Evolutionary conservation across 345 rosid species (phyloP).

Genomic region (Ceriops zippeliana): DNA sequence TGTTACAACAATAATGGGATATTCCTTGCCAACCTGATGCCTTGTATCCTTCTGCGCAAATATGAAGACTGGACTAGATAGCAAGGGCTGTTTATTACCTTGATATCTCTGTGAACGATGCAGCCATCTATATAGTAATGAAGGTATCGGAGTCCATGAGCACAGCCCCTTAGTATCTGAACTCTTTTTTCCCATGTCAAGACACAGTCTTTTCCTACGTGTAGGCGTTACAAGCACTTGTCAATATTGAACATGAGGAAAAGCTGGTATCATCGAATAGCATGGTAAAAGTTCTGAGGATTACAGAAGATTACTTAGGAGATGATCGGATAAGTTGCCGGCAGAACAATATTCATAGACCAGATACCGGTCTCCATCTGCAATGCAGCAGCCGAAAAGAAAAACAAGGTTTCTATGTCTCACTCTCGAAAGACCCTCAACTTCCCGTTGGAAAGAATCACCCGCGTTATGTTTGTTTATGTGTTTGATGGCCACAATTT

Average conservation of each 20-base stretch:
- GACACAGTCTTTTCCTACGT: conserved; percentile 41
- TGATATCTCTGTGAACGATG: conserved; percentile 67
- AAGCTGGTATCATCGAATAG: neutral
- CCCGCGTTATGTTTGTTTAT: conserved; percentile 33
- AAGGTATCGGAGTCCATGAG: conserved; percentile 49
- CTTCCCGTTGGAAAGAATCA: conserved; percentile 51
- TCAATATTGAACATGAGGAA: neutral
- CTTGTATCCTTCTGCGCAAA: neutral
- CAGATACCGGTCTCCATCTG: conserved; percentile 50
- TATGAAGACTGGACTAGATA: neutral
- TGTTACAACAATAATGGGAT: neutral
- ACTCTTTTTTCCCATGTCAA: conserved; percentile 62
- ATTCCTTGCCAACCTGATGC: neutral
- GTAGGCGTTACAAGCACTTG: neutral
- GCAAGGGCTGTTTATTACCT: conserved; percentile 32
- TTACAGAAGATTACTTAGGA: conserved; percentile 43
- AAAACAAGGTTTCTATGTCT: conserved; percentile 61
- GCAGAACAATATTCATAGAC: conserved; percentile 56
- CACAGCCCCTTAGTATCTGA: conserved; percentile 52
- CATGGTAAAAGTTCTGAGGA: neutral
- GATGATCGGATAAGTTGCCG: conserved; percentile 58
- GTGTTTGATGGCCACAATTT: conserved; percentile 54
- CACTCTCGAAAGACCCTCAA: conserved; percentile 54
- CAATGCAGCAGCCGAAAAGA: conserved; percentile 53
- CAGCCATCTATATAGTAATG: conserved; percentile 59